Base-by-base conservation (phyloP, 2,329 filamentous ascomycete species). In the Nemania sp. region DNA sequence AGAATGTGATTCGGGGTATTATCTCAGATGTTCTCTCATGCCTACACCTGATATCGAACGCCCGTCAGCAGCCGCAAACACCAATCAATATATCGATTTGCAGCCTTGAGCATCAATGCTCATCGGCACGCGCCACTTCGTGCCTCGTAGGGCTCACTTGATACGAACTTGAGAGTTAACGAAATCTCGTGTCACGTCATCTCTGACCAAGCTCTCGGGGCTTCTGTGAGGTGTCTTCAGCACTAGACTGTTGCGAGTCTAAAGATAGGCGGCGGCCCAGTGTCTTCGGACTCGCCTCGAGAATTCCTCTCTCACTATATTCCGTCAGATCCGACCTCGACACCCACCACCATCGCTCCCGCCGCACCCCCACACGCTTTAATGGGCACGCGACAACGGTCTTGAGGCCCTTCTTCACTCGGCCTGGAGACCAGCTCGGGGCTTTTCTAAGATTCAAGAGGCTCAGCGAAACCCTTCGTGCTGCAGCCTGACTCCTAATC, bases 181-280 rank as follows among this genome's bases (percentile, higher is more conserved):
- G 42, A 58, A 42, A 55, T 55, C 58, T 49, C 47, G 50, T 40
- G 59, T 64, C 58, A 64, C 61, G 54, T 54, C 56, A 58, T 53
- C 25, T 54, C 9, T 29, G 37, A 58, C 40, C 34, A 40, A 35
- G 20, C 20, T 15, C 13, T 43, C 35, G 50, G 50, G 47, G 17
- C 43, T 58, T 42, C 25, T 47, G 47, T 25, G 29, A 21, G 43
- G 29, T 18, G 9, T 25, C 15, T 35, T 55, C 54, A 61, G 54
- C 47, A 34, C 20, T 53, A 21, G 21, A 20, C 12, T n/a, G 34
- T 50, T 25, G 60, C 34, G 54, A 49, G 45, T 17, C 25, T 11
- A 49, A 21, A 50, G 34, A 55, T 34, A 13, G 13, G 45, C 29
- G 13, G 45, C 29, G n/a, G 50, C 20, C 18, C 20, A 58, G 49